A percentile compares a stretch with the other conserved stretches of the same genome.
phyloP scores from a whole-genome alignment of 2,329 filamentous ascomycete species.

The Claviceps sp. region DNA sequence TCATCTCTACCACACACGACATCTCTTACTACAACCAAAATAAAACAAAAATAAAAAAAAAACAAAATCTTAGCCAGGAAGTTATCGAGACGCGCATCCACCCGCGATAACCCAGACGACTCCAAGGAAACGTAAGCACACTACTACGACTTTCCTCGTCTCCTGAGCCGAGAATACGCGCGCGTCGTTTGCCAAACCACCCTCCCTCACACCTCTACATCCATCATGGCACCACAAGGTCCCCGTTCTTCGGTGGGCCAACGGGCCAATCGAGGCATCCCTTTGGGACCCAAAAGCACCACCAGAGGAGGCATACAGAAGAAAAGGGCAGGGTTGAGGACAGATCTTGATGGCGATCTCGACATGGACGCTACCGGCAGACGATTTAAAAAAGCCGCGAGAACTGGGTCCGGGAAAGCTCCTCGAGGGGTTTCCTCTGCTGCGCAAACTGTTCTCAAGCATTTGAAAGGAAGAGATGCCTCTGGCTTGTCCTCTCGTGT shows the following conservation, averaged over 20 bases:
- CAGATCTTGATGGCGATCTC: slow-evolving; percentile 46
- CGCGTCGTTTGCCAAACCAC: neutral
- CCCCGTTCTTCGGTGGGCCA: slow-evolving; percentile 13
- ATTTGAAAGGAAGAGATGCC: slow-evolving; percentile 23
- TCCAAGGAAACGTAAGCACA: neutral
- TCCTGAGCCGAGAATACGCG: slow-evolving; percentile 1
- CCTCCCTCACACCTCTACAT: neutral
- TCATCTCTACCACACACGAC: neutral
- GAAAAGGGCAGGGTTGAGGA: slow-evolving; percentile 26
- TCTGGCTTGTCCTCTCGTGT: slow-evolving; percentile 21
- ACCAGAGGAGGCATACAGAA: slow-evolving; percentile 39
- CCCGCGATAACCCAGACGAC: slow-evolving; percentile 5
- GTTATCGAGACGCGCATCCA: slow-evolving; percentile 6
- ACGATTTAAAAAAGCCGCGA: slow-evolving; percentile 20
- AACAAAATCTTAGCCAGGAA: slow-evolving; percentile 1
- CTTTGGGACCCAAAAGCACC: slow-evolving; percentile 17
- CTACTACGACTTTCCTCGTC: slow-evolving; percentile 1
- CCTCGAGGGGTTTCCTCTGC: slow-evolving; percentile 21
- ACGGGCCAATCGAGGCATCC: slow-evolving; percentile 19
- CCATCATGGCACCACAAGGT: slow-evolving; percentile 23
- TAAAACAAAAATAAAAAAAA: neutral
- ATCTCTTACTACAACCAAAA: neutral
- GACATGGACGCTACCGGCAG: slow-evolving; percentile 35
- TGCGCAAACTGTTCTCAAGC: slow-evolving; percentile 30
- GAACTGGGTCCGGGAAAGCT: slow-evolving; percentile 11